Evolutionary conservation across 139 green algal species (phyloP), one percentile per base, ranked within the genome.

Genomic region (Picochlorum sp.): DNA sequence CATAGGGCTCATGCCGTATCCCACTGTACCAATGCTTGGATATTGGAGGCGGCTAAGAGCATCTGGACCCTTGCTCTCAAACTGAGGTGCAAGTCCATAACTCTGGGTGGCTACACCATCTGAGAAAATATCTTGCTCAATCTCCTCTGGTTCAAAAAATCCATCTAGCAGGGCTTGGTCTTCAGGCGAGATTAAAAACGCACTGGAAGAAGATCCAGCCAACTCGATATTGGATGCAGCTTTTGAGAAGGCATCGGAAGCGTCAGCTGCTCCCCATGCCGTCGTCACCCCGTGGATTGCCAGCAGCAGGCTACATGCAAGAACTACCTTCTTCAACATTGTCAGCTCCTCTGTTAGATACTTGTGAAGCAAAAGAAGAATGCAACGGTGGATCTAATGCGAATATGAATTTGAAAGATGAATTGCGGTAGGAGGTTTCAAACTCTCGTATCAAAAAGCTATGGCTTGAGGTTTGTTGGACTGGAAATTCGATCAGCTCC

Each of bases 1-100:
- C 7, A 74, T 45, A 1, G 67, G 67, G 5, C 49, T 4, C 18
- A 30, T 9, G n/a, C 33, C 37, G 20, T 65, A 74, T 2, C 47
- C 52, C 2, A 24, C 50, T 10, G 64, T 65, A 14, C 49, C 67
- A 13, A 29, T 50, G 13, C 51, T 59, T 13, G 18, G 2, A 41
- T 61, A 62, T 31, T 39, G 47, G 2, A 74, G 47, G 12, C 67
- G 53, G 9, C 29, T 33, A 3, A n/a, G 35, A n/a, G 16, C 18
- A 18, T 35, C 33, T 50, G 31, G 31, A 20, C 16, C 30, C 16
- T 20, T 51, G 28, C 16, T 22, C 22, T 57, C 53, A 29, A 59
- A 63, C 16, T 57, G 12, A 18, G 33, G 44, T 26, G 57, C 33
- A 45, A 64, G 57, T 26, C 37, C 57, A 30, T 47, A 54, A 14